Percentiles rank a stretch among this genome's conserved stretches.
phyloP scores from a whole-genome alignment of 2,329 filamentous ascomycete genomes.

The Pestalotiopsis sp. region DNA sequence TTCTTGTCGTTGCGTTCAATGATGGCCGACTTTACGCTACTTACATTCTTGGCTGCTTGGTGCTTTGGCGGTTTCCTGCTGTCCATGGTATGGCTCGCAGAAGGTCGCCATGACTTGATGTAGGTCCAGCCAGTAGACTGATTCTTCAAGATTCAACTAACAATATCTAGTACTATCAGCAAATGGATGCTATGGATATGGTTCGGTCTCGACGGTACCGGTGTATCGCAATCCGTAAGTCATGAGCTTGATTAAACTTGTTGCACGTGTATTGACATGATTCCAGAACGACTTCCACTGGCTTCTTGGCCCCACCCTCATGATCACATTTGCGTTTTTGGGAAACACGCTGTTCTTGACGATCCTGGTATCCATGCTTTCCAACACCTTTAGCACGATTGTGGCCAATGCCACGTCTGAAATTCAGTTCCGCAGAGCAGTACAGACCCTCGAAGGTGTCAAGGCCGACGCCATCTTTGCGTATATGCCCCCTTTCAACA shows the following conservation, averaged over 20 bases:
- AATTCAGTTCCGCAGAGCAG: conserved; percentile 79
- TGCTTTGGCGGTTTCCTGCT: conserved; percentile 83
- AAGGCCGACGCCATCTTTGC: conserved; percentile 84
- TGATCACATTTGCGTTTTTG: conserved; percentile 83
- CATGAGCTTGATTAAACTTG: background rate
- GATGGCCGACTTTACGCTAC: conserved; percentile 82
- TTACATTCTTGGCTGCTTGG: conserved; percentile 77
- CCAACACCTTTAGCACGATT: conserved; percentile 81
- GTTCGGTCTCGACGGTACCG: conserved; percentile 80
- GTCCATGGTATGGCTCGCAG: conserved; percentile 76
- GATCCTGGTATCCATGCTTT: conserved; percentile 84
- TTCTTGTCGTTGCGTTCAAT: conserved; percentile 81
- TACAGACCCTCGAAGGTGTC: conserved; percentile 82
- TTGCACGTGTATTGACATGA: conserved; percentile 11
- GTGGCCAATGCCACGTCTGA: conserved; percentile 78
- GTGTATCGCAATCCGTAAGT: conserved; percentile 59
- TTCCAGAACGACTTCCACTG: conserved; percentile 68
- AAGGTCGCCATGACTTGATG: conserved; percentile 62
- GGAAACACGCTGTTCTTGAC: conserved; percentile 90
- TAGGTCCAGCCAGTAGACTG: conserved; percentile 32
- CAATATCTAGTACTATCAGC: conserved; percentile 61
- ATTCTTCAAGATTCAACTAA: background rate
- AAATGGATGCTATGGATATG: conserved; percentile 96
- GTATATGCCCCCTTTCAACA: conserved; percentile 82
- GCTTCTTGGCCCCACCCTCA: conserved; percentile 76